Percentiles rank a stretch among this genome's conserved stretches.
These are phyloP conservation scores for Samsoniella hepiali DNA, from an alignment of 2,329 filamentous ascomycete genomes.

Conservation along the genomic window DNA sequence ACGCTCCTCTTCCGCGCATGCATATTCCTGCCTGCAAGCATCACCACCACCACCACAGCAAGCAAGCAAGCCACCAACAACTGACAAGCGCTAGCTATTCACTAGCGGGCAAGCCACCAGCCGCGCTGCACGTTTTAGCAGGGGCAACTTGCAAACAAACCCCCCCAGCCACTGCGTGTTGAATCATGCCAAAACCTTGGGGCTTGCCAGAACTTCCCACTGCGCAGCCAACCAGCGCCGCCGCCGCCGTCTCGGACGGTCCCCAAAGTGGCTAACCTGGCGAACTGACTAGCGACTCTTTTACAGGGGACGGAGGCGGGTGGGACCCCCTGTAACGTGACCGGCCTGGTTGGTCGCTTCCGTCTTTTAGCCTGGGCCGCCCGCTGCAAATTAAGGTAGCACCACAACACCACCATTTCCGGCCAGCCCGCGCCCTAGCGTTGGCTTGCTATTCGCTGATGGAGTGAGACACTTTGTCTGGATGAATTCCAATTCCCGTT, in stretches of 20 bases:
- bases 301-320: not conserved
- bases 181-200: not conserved
- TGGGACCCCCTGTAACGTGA: not conserved
- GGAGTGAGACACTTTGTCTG: too few species aligned
- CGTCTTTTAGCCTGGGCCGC: not conserved
- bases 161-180: too few species aligned
- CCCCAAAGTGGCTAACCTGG: not conserved
- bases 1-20: not conserved
- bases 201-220: not conserved
- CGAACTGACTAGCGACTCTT: constrained; percentile 1
- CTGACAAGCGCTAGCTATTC: not conserved
- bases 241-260: constrained; percentile 14
- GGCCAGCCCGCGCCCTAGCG: not conserved
- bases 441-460: not conserved
- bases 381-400: too few species aligned
- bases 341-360: not conserved
- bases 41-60: not conserved
- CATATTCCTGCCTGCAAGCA: not conserved
- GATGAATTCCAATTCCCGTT: not conserved
- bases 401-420: not conserved
- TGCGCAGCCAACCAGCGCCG: not conserved
- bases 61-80: not conserved
- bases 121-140: not conserved
- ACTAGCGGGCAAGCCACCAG: constrained; percentile 5
- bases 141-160: not conserved